These are phyloP conservation scores for Ogataea pini DNA, from an alignment of 805 yeast species.

Conservation along the genomic window DNA sequence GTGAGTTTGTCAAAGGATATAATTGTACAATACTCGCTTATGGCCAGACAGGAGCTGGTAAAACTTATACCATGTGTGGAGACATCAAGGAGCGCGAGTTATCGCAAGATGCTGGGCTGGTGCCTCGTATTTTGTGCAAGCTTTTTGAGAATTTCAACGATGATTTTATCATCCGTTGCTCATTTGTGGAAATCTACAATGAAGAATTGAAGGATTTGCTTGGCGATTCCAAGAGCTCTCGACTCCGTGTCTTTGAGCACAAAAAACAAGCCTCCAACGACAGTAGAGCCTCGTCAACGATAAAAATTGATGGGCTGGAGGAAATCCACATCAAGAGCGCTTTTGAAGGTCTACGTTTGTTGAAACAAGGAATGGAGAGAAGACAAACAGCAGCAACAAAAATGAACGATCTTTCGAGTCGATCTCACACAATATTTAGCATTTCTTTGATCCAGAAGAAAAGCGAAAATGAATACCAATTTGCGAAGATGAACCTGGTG, in stretches of 20 bases:
- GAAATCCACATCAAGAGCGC: constrained; percentile 59
- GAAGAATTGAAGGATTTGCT: constrained; percentile 46
- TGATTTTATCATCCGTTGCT: constrained; percentile 45
- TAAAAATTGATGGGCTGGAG: constrained; percentile 62
- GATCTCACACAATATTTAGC: constrained; percentile 79
- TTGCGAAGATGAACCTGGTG: constrained; percentile 60
- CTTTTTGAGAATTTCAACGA: constrained; percentile 40
- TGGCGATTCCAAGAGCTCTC: constrained; percentile 34
- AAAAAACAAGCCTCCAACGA: constrained; percentile 21
- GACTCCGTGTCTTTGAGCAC: constrained; percentile 43
- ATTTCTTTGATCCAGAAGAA: constrained; percentile 53
- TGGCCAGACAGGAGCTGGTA: constrained; percentile 65
- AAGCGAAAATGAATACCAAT: constrained; percentile 29
- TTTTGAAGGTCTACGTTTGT: constrained; percentile 53
- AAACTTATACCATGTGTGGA: constrained; percentile 63
- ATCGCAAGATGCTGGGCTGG: constrained; percentile 45
- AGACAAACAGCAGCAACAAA: constrained; percentile 73
- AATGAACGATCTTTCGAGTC: constrained; percentile 69
- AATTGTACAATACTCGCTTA: constrained; percentile 59
- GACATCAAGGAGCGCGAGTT: constrained; percentile 31
- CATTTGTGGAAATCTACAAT: constrained; percentile 56
- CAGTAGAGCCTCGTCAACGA: constrained; percentile 22
- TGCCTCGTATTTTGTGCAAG: constrained; percentile 48
- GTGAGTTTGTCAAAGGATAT: constrained; percentile 51
- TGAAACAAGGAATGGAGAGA: constrained; percentile 57